A percentile compares a stretch with the other conserved stretches of the same genome.
phyloP scores from a whole-genome alignment of 2,329 filamentous ascomycete species.

The Sclerotinia spermophila region DNA sequence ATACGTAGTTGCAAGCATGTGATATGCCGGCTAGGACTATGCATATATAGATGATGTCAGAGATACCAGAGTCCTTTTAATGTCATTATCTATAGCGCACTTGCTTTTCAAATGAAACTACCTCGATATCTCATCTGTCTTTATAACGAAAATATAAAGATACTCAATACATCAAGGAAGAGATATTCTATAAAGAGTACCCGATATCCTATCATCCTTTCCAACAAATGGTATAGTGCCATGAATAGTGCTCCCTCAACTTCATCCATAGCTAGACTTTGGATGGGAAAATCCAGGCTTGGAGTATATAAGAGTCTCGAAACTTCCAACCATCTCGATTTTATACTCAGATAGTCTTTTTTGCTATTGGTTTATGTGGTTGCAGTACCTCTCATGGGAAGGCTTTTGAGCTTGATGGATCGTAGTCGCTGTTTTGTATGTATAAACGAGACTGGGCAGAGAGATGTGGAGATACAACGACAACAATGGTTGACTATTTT shows the following conservation, averaged over 20 bases:
- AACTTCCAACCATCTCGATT: not conserved
- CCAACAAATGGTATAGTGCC: not conserved
- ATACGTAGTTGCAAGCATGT: no score
- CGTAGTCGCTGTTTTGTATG: not conserved
- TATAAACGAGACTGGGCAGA: not conserved
- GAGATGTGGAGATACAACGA: not conserved
- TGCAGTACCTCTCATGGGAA: not conserved
- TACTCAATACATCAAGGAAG: not conserved
- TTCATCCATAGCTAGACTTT: no score
- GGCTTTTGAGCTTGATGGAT: no score
- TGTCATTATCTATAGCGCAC: accelerated
- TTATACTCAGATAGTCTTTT: not conserved
- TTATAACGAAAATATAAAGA: not conserved
- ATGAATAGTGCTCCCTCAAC: not conserved
- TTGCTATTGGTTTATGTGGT: not conserved
- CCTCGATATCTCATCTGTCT: not conserved
- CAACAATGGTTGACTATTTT: not conserved
- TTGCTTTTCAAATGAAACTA: not conserved
- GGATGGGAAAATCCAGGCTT: not conserved
- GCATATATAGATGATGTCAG: not conserved
- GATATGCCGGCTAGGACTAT: not conserved
- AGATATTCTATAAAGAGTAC: not conserved
- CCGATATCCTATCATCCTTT: no score
- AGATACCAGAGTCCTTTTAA: not conserved
- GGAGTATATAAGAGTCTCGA: not conserved